Percentiles rank a stretch among this genome's conserved stretches.
Evolutionary conservation across 177 flowering plant species (phyloP).

Genomic region (Telopea speciosissima): DNA sequence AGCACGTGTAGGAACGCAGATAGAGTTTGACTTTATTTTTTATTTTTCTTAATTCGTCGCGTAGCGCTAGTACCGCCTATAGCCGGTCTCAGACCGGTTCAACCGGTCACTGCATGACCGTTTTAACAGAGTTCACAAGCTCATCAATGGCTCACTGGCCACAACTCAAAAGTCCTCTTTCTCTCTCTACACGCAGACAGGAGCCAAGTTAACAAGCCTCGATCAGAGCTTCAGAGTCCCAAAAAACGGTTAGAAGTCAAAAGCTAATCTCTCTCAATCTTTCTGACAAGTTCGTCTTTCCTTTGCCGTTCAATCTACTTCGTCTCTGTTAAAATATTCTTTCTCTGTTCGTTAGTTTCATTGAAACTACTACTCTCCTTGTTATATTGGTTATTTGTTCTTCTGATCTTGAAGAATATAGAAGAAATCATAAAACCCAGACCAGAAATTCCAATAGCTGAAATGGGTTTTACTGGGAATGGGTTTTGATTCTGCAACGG

Average conservation of each 20-base stretch:
- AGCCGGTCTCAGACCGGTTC: no score
- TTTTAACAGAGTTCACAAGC: no score
- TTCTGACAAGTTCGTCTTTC: background rate
- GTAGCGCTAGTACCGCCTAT: no score
- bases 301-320: no score
- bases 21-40: no score
- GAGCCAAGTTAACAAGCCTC: no score
- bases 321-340: background rate
- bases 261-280: background rate
- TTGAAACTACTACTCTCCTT: background rate
- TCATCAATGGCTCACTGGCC: no score
- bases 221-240: background rate
- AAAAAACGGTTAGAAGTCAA: background rate
- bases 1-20: no score
- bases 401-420: background rate
- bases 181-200: no score
- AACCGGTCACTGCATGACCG: no score
- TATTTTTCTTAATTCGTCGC: no score
- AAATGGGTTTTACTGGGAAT: slow-evolving; percentile 4
- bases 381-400: background rate
- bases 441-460: background rate
- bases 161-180: no score
- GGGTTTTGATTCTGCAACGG: background rate
- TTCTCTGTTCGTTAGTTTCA: background rate
- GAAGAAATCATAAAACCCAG: slow-evolving; percentile 3